Conservation (phyloP, 176 grass and related monocot genomes). For the Musa beccarii region DNA sequence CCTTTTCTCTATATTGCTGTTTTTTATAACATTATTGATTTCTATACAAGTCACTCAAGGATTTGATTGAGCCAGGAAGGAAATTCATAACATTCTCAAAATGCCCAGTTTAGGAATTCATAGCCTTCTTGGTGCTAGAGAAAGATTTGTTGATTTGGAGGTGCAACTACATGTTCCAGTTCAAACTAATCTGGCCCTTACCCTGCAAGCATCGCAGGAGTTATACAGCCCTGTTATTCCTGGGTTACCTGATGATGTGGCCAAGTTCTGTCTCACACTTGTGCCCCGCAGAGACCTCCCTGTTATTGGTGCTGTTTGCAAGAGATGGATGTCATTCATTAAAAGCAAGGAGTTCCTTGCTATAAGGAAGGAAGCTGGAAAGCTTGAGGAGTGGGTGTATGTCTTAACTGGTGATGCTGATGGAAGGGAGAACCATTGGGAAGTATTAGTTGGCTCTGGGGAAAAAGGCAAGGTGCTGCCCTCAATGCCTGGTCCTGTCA, state of each 20-base stretch:
- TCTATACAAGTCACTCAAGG: background rate
- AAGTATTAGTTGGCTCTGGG: constrained; percentile 28
- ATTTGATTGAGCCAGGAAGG: background rate
- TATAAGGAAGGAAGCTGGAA: constrained; percentile 43
- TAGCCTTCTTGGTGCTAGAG: constrained; percentile 9
- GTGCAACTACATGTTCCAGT: constrained; percentile 5
- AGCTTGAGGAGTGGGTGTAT: constrained; percentile 54
- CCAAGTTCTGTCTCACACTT: constrained; percentile 49
- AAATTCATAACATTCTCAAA: background rate
- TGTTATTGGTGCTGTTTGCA: constrained; percentile 46
- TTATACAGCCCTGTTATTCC: constrained; percentile 33
- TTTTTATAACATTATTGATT: constrained; percentile 2
- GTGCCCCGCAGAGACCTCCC: constrained; percentile 38
- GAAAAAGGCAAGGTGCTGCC: constrained; percentile 39
- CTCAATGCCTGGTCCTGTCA: constrained; percentile 44
- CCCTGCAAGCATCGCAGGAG: constrained; percentile 11
- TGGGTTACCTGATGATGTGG: constrained; percentile 54
- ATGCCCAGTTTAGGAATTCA: constrained; percentile 27
- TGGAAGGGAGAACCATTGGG: constrained; percentile 40
- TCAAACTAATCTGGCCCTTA: background rate
- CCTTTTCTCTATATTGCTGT: constrained; percentile 7
- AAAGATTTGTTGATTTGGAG: constrained; percentile 9
- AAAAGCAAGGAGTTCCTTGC: constrained; percentile 43
- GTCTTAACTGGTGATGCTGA: constrained; percentile 36
- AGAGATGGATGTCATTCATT: constrained; percentile 54